phyloP scores from a whole-genome alignment of 2,329 filamentous ascomycete species.

The Nigrospora osmanthi region DNA sequence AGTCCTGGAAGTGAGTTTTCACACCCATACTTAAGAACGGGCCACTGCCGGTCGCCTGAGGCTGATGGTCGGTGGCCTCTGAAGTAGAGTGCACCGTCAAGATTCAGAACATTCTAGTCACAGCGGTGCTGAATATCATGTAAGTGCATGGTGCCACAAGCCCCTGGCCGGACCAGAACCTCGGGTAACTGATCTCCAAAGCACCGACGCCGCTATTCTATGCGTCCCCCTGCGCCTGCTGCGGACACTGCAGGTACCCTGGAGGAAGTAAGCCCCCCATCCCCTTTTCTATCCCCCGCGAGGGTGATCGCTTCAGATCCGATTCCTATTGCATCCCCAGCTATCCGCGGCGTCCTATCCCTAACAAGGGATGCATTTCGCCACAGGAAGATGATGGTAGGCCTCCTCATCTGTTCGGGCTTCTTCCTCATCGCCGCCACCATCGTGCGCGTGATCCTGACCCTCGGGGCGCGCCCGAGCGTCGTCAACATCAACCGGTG shows the following conservation, averaged over 20 bases:
- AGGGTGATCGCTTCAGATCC: no score
- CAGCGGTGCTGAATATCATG: conserved; percentile 13
- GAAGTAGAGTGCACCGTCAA: conserved; percentile 4
- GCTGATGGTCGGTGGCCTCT: background rate
- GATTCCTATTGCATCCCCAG: no score
- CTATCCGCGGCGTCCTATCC: no score
- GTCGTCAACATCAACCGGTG: conserved; percentile 25
- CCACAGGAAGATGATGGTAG: conserved; percentile 20
- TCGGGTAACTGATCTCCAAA: conserved; percentile 7
- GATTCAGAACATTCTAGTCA: conserved; percentile 13
- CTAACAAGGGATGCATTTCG: conserved; percentile 6
- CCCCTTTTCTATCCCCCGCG: no score
- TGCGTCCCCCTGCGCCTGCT: conserved; percentile 16
- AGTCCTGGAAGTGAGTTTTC: background rate
- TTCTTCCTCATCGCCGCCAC: conserved; percentile 26
- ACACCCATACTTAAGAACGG: background rate
- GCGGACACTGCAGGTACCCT: conserved; percentile 12
- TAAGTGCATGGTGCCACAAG: background rate
- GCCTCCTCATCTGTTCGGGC: conserved; percentile 22
- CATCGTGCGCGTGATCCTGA: conserved; percentile 21
- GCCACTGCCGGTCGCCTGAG: no score
- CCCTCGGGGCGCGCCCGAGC: conserved; percentile 17
- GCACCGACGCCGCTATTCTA: conserved; percentile 15
- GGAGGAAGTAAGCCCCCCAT: no score
- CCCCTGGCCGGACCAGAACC: no score